Evolutionary conservation across 441 rosid species (phyloP), one percentile per base, ranked within the genome.

Genomic region (Bruguiera hainesii): DNA sequence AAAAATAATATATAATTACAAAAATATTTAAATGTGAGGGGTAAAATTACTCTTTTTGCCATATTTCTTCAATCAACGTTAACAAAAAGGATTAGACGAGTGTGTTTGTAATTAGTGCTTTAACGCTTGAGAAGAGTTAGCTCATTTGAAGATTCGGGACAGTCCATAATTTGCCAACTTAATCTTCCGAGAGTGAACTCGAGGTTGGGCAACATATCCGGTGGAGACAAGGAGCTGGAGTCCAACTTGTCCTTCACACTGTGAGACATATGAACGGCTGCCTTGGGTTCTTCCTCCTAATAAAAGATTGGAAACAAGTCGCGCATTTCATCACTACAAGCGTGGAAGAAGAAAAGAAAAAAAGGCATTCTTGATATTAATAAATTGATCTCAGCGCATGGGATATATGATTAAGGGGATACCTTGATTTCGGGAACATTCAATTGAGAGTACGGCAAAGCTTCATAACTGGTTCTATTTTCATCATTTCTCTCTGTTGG

Each of bases 111-210:
- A 53, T 53, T 69, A 64, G 66, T 65, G 26, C 18, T 7, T 83
- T 76, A 89, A 76, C 93, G 86, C 67, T 83, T 83, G 75, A 88
- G 89, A 75, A 87, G 82, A 63, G 96, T 81, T 69, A 81, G 56
- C 63, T 89, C 89, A 16, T 71, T 83, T 35, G 86, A 75, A 50
- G 90, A 71, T 55, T 88, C 86, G 20, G 73, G 73, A 56, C 57
- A 67, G 70, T 86, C 83, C 82, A 77, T 23, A 20, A 20, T 69
- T 58, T 80, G 79, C 95, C 89, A 89, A 78, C 78, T 88, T 51
- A 96, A 88, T 61, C 93, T 77, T 66, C 99, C 98, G 50, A 95
- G 96, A 7, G 94, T 95, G 77, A 95, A 83, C 66, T 95, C 97
- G 73, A 91, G 84, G 77, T 86, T 81, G 46, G 92, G 80, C 75